phyloP scores from a whole-genome alignment of 805 yeast species.

The Candida xyloterini region DNA sequence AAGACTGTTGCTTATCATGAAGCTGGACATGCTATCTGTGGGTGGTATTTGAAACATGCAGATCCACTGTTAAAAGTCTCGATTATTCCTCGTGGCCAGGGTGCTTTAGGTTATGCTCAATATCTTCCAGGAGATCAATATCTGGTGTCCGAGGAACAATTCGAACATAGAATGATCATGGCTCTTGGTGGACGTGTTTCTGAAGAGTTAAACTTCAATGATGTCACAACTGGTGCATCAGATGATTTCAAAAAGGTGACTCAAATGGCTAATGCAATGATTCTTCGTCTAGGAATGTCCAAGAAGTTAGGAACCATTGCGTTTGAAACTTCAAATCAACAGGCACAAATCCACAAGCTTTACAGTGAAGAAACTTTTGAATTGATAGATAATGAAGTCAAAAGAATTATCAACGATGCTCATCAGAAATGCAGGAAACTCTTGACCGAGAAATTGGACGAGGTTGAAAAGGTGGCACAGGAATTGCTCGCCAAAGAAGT shows the following conservation, averaged over 20 bases:
- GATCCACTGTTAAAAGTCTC: constrained; percentile 95
- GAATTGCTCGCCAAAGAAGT: constrained; percentile 84
- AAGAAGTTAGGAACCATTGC: constrained; percentile 78
- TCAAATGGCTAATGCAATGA: constrained; percentile 90
- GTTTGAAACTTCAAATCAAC: constrained; percentile 66
- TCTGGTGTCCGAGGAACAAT: constrained; percentile 71
- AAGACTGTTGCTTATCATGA: constrained; percentile 94
- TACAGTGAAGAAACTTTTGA: constrained; percentile 85
- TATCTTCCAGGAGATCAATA: constrained; percentile 92
- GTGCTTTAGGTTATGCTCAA: constrained; percentile 96
- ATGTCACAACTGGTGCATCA: constrained; percentile 95
- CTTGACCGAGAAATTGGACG: constrained; percentile 64
- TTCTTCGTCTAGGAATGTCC: constrained; percentile 89
- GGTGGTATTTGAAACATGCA: constrained; percentile 89
- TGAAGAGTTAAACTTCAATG: constrained; percentile 86
- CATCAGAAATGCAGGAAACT: constrained; percentile 69
- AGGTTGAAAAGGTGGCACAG: constrained; percentile 83
- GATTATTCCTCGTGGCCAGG: constrained; percentile 95
- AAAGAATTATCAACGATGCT: constrained; percentile 71
- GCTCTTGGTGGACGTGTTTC: constrained; percentile 96
- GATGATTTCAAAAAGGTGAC: constrained; percentile 97
- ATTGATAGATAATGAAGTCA: constrained; percentile 78
- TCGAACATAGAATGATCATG: constrained; percentile 87
- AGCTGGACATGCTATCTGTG: constrained; percentile 98
- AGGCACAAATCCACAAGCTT: constrained; percentile 56